Evolutionary conservation across 305 asterid genomes (phyloP).

Genomic region (Vinca major): DNA sequence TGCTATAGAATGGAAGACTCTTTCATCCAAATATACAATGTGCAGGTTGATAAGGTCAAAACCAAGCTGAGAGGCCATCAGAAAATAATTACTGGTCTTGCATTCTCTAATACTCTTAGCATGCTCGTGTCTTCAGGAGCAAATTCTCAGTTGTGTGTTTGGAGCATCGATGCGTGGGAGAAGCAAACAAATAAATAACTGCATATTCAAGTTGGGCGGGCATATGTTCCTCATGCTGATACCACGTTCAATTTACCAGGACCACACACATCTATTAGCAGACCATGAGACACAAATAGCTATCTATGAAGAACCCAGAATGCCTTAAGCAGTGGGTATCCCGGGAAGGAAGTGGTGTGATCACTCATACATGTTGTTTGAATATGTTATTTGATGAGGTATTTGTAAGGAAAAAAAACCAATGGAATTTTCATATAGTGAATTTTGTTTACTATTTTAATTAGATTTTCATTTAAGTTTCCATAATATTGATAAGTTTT

Average conservation of each 20-base stretch:
- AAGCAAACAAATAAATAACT: constrained; percentile 43
- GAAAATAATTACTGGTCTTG: constrained; percentile 57
- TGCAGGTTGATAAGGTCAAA: constrained; percentile 56
- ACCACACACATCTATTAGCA: constrained; percentile 48
- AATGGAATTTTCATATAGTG: too few species aligned
- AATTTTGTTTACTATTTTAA: too few species aligned
- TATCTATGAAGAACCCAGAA: constrained; percentile 47
- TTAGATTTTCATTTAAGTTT: too few species aligned
- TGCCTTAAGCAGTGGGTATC: constrained; percentile 62
- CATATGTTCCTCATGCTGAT: constrained; percentile 49
- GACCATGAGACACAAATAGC: constrained; percentile 64
- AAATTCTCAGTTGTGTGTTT: constrained; percentile 60
- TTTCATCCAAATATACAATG: constrained; percentile 57
- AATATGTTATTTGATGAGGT: too few species aligned
- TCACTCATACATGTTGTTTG: constrained; percentile 32
- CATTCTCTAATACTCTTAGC: constrained; percentile 43
- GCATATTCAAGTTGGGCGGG: constrained; percentile 52
- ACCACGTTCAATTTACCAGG: constrained; percentile 62
- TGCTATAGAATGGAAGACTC: constrained; percentile 67
- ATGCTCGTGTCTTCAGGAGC: constrained; percentile 66
- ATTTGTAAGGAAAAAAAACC: too few species aligned
- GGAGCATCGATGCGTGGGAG: constrained; percentile 61
- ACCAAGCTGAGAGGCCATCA: constrained; percentile 57
- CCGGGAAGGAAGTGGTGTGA: constrained; percentile 52
- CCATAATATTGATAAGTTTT: too few species aligned